These are phyloP conservation scores for Cyclospora cayetanensis DNA, from an alignment of 169 alveolate species.

Conservation along the genomic window DNA sequence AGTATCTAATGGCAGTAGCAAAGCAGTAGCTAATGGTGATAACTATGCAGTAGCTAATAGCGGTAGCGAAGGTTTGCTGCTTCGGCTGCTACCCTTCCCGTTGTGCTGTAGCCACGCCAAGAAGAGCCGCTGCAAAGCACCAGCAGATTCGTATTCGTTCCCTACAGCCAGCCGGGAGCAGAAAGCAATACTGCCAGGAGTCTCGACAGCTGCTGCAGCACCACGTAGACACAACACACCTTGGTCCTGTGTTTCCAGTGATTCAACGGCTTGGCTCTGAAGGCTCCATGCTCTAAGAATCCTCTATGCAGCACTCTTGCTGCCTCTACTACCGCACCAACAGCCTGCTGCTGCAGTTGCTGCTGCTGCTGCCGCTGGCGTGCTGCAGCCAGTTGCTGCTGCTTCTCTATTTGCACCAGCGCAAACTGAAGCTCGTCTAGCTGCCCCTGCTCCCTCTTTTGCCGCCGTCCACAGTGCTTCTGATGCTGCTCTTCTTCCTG, in stretches of 20 bases:
- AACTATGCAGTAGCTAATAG: too few species aligned
- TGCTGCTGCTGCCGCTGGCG: not conserved
- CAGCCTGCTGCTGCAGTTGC: constrained; percentile 50
- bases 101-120: not conserved
- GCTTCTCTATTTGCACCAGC: not conserved
- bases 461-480: too few species aligned
- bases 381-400: not conserved
- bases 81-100: not conserved
- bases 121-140: not conserved
- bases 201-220: not conserved
- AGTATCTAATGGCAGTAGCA: too few species aligned
- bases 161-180: not conserved
- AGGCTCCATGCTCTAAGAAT: not conserved
- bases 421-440: too few species aligned
- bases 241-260: not conserved
- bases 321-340: not conserved
- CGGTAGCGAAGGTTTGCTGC: not conserved
- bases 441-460: too few species aligned
- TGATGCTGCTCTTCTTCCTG: constrained; percentile 26
- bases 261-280: not conserved
- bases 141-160: not conserved
- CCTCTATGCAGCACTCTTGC: not conserved
- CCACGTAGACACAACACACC: not conserved
- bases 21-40: too few species aligned
- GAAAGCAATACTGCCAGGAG: not conserved